Base-by-base conservation (phyloP, 164 flowering plant genomes). In the Stephania cephalantha region DNA sequence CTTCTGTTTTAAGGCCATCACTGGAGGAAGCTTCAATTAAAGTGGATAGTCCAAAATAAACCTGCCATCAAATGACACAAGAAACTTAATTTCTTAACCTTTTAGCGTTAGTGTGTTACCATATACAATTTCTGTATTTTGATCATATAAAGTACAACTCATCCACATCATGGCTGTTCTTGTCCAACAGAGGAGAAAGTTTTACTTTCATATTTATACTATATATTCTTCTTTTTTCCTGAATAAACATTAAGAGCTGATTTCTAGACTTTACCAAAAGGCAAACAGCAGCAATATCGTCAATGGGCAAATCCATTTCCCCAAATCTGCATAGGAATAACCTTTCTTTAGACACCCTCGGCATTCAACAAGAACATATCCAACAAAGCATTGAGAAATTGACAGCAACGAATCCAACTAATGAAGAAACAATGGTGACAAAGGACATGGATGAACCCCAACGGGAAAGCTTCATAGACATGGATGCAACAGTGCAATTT, bases 271-370 rank as follows among this genome's bases (percentile, higher is more conserved):
- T 61, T 91, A 95, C 99, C 92, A 95, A 83, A 25, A 95, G 91
- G 79, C 84, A 80, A 71, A 88, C 99, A 79, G 99, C 99, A 75
- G 98, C 98, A 86, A 95, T 90, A 75, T 95, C 99, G 85, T 95
- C 99, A 79, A 95, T 44, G 17, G 99, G 98, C 80, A 95, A 80
- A 84, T 95, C 99, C 75, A 85, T 79, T 73, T 84, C 96, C 75
- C 95, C 97, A 75, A 95, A 83, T 81, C 99, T 95, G 95, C 80
- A 80, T 65, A 69, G 46, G 50, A 71, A 72, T 42, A 35, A 69
- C 55, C 55, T 35, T 65, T 71, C 72, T 68, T 77, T 22, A 72
- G 75, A 68, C 2, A 35, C 42, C 42, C 52, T 44, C 8, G 2
- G 30, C 18, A 29, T 61, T 13, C n/a, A n/a, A 15, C 3, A 79